These are phyloP conservation scores for Ogataea hybrid DNA, from an alignment of 1,139 yeast species.

Conservation along the genomic window DNA sequence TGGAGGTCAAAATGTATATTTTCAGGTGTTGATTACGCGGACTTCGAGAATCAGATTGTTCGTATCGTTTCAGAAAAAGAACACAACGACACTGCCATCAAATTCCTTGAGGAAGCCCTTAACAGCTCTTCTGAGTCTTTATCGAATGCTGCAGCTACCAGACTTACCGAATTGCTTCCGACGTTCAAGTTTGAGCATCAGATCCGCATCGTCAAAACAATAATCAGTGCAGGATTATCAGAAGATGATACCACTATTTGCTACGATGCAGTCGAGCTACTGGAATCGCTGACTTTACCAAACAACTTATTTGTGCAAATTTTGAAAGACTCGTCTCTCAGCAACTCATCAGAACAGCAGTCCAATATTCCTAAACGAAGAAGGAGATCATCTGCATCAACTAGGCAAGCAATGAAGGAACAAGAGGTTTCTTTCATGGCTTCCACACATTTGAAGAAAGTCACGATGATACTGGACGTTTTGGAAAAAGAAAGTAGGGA, in stretches of 20 bases:
- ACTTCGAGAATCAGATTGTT: conserved; percentile 55
- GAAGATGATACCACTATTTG: conserved; percentile 29
- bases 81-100: conserved; percentile 52
- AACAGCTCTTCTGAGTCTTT: conserved; percentile 50
- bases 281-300: conserved; percentile 47
- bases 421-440: conserved; percentile 70
- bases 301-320: conserved; percentile 47
- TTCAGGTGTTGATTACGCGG: conserved; percentile 48
- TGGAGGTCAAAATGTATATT: conserved; percentile 46
- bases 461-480: conserved; percentile 78
- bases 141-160: conserved; percentile 48
- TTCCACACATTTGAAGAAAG: conserved; percentile 69
- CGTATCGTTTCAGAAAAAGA: conserved; percentile 59
- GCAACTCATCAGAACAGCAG: conserved; percentile 21
- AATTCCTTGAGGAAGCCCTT: conserved; percentile 56
- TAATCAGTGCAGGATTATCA: conserved; percentile 53
- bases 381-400: conserved; percentile 73
- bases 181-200: conserved; percentile 57
- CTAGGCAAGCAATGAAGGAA: conserved; percentile 72
- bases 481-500: conserved; percentile 50
- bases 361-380: conserved; percentile 62
- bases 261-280: conserved; percentile 56
- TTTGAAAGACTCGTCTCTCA: conserved; percentile 47
- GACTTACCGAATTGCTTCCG: conserved; percentile 54
- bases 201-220: conserved; percentile 52